Evolutionary conservation across 2,329 filamentous ascomycete genomes (phyloP), one percentile per base, ranked within the genome.

Genomic region (Trichoderma hamatum): DNA sequence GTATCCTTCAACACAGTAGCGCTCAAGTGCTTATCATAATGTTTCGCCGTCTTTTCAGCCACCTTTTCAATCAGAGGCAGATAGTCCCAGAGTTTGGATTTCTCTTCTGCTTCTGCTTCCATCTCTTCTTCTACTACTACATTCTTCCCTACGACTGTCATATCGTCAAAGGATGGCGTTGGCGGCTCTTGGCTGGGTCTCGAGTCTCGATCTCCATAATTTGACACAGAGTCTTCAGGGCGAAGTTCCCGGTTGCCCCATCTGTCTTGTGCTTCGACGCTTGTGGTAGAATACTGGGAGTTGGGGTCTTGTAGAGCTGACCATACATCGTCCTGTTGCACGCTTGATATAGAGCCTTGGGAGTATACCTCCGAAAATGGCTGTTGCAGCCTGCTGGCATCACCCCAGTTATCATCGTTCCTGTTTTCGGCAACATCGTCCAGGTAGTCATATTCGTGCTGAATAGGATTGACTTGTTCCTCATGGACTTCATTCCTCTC

Each of bases 1-100:
- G 68, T 70, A 16, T 54, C 62, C 52, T 71, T 71, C 28, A 71
- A 59, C 36, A 68, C 68, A 5, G 56, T 70, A 1, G 56, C 66
- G 5, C 56, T 62, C 26, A 71, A 52, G 3, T 71, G 70, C 52
- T 68, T 67, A 32, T 70, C 68, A 9, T 68, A 59, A 21, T 64
- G 59, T 3, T 62, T 52, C 1, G 51, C 67, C 24, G 58, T 43
- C 9, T 58, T 69, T 30, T 70, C 49, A 4, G 51, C 49, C n/a
- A 56, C 49, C 4, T 62, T 62, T 36, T 68, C 66, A 3, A 62
- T 51, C 21, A 68, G 54, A 7, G 56, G 56, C 34, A 62, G 7
- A n/a, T 39, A 46, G 16, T 68, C 58, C 66, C 55, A 62, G 9
- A 67, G 26, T 1, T 59, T 54, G 1, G 64, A 56, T 16, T 67